phyloP scores from a whole-genome alignment of 1,284 basidiomycete species.

The Fomitopsis schrenkii region DNA sequence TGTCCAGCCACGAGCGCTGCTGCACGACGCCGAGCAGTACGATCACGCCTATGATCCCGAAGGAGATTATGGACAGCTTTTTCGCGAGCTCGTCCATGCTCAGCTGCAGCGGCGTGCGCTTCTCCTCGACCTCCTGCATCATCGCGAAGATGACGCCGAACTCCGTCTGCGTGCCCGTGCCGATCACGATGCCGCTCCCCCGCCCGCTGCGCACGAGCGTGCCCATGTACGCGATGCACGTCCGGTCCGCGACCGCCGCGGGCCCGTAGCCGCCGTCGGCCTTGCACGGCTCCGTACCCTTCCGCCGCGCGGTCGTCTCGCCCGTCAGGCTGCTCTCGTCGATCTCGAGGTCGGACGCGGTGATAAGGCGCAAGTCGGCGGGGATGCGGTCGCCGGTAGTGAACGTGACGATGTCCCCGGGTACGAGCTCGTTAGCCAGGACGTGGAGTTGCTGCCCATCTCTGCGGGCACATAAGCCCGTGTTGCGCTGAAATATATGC shows the following conservation, averaged over 20 bases:
- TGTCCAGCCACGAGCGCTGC: conserved; percentile 88
- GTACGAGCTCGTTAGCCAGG: conserved; percentile 92
- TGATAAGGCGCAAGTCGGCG: conserved; percentile 84
- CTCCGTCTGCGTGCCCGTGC: conserved; percentile 87
- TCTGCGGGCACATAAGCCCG: conserved; percentile 30
- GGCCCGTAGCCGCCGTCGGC: conserved; percentile 33
- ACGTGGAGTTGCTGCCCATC: conserved; percentile 74
- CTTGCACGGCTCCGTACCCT: conserved; percentile 55
- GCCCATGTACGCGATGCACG: conserved; percentile 95
- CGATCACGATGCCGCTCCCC: conserved; percentile 87
- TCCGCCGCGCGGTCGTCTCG: conserved; percentile 82
- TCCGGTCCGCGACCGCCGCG: conserved; percentile 80
- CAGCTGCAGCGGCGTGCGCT: conserved; percentile 88
- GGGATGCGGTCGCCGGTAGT: conserved; percentile 92
- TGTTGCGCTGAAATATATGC: not conserved
- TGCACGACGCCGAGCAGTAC: conserved; percentile 90
- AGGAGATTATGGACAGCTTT: conserved; percentile 86
- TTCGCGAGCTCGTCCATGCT: conserved; percentile 97
- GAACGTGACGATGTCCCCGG: conserved; percentile 91
- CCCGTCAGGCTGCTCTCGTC: conserved; percentile 96
- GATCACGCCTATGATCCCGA: conserved; percentile 91
- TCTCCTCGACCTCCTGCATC: conserved; percentile 97
- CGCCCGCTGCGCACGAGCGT: conserved; percentile 91
- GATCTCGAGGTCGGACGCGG: conserved; percentile 83
- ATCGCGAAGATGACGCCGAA: conserved; percentile 97